Evolutionary conservation across 1,284 basidiomycete genomes (phyloP), one percentile per base, ranked within the genome.

Genomic region (Caloboletus firmus): DNA sequence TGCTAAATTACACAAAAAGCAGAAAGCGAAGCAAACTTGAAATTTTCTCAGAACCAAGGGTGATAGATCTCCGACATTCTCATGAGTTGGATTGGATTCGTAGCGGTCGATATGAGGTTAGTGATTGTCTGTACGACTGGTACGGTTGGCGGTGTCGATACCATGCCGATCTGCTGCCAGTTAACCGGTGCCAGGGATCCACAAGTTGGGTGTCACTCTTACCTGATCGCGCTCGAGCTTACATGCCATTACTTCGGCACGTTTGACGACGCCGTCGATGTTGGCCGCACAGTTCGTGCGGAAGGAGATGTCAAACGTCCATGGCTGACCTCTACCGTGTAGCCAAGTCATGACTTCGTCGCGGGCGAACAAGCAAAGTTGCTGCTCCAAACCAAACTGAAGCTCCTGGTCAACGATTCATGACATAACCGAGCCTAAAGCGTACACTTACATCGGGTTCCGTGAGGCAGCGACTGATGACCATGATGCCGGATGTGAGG

Each of bases 311-410:
- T 94, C 91, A 35, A 80, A 73, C 28, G 73, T 75, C 72, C 76
- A 79, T 18, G 78, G 76, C 51, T 79, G 77, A 24, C 75, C 73
- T 43, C 80, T 79, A 51, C 77, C 74, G 30, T 74, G 76, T 55
- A 87, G 62, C 89, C 89, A 93, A 15, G 82, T 80, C 62, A 85
- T 82, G 48, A 98, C 89, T 73, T 99, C 97, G 69, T 99, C 97
- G 30, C 95, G 84, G 24, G 93, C 85, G 70, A 98, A 98, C 50
- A 98, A 78, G 59, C 89, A 91, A 15, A 97, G 79, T 55, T 93
- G 90, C 63, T 93, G 88, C 60, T 96, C 93, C 52, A 98, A 75
- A 55, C 95, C 89, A 68, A 85, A 90, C 93, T 95, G 44, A 28
- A 46, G 10, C 3, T 31, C 40, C 28, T 34, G 10, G 55, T 60